A percentile compares a stretch with the other conserved stretches of the same genome.
Conservation (phyloP, 768 basidiomycete genomes). For the Baorangia bicolor region DNA sequence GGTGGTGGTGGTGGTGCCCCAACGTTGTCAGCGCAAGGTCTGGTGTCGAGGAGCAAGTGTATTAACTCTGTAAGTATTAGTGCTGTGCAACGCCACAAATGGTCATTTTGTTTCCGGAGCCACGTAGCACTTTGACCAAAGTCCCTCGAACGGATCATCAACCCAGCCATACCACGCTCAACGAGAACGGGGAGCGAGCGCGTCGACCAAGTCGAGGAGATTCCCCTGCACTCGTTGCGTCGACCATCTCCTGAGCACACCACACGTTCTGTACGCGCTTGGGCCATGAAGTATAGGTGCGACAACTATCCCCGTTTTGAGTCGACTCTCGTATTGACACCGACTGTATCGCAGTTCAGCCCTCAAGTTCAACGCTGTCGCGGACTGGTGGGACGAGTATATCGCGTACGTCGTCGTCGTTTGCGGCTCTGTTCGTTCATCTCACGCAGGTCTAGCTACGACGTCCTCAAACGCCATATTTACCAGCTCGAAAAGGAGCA, state of each 20-base stretch:
- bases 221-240: constrained; percentile 21
- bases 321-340: background rate
- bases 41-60: no score
- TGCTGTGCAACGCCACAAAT: background rate
- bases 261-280: constrained; percentile 6
- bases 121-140: background rate
- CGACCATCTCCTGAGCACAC: background rate
- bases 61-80: no score
- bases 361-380: constrained; percentile 86
- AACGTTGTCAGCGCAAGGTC: no score
- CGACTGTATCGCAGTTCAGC: constrained; percentile 52
- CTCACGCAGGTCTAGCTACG: constrained; percentile 54
- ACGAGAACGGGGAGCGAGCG: background rate
- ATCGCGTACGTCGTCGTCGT: constrained; percentile 62
- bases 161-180: constrained; percentile 11
- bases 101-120: background rate
- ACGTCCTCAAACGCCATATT: constrained; percentile 77
- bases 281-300: constrained; percentile 40
- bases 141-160: background rate
- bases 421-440: background rate
- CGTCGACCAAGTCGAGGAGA: constrained; percentile 21
- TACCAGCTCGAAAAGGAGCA: constrained; percentile 85
- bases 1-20: no score
- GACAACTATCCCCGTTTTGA: background rate
- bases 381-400: constrained; percentile 93